Evolutionary conservation across 164 flowering plant species (phyloP), one percentile per base, ranked within the genome.

Genomic region (Cinnamomum chago): DNA sequence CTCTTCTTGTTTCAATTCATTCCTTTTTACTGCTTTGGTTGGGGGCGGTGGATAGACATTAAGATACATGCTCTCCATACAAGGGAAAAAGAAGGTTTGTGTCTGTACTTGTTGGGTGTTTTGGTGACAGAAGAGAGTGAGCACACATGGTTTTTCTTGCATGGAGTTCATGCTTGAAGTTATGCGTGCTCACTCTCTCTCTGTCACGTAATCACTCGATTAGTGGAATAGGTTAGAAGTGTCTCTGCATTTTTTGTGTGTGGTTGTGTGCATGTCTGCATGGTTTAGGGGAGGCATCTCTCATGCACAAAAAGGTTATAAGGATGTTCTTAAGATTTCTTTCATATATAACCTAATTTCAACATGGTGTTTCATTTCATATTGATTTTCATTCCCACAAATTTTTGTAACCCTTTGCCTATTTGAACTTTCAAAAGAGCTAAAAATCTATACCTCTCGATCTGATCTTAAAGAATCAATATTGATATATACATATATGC

Each of bases 61-160:
- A 23, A 2, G 28, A 11, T 2, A 62, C 13, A 24, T 52, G 18
- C n/a, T 22, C 3, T 20, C 3, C 18, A 11, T 24, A 47, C 24
- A 47, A 22, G 50, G 14, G 35, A 27, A 27, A 2, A 30, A 25
- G 47, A 15, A 28, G 6, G 47, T 27, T 18, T 25, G 68, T 27
- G 4, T 66, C 35, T 17, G 4, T 27, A 17, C 18, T 28, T 30
- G 7, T 27, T 28, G n/a, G 10, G 15, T 15, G 13, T 13, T 66
- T 66, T 18, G 90, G 87, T 87, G 92, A 88, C 92, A 87, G 92
- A 88, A 88, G 92, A 88, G 88, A 88, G 90, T 84, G 92, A 88
- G 92, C 92, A 88, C 92, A 84, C 82, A 84, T 80, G 88, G 86
- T 76, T 75, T 82, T 84, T 83, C 88, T 81, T 79, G 88, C 84